Conservation (phyloP, 345 rosid species). For the Eucalyptus polyanthemos region DNA sequence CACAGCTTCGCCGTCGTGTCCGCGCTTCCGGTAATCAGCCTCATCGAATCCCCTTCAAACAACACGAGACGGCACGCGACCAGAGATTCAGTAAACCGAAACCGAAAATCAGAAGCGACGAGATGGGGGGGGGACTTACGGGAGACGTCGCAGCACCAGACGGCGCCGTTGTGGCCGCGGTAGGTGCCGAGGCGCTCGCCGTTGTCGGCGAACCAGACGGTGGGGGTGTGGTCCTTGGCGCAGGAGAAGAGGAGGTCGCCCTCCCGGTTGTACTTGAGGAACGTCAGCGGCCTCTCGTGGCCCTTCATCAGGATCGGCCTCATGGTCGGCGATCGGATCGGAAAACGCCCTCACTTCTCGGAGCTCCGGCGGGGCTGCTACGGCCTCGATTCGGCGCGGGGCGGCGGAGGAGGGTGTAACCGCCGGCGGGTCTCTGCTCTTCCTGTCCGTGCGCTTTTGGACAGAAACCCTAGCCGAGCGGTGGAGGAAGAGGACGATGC, state of each 20-base stretch:
- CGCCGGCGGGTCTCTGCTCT: neutral
- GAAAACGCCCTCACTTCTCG: neutral
- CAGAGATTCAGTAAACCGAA: neutral
- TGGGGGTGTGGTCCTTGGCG: constrained; percentile 90
- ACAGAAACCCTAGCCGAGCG: neutral
- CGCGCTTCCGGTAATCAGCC: constrained; percentile 81
- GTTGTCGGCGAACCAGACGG: constrained; percentile 94
- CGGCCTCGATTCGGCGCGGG: no score
- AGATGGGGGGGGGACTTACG: constrained; percentile 6
- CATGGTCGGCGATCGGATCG: constrained; percentile 16
- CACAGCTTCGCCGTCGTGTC: constrained; percentile 88
- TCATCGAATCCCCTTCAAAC: constrained; percentile 47
- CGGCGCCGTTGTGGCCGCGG: constrained; percentile 98
- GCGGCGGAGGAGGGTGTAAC: neutral
- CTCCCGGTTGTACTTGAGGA: constrained; percentile 78
- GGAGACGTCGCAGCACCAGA: constrained; percentile 92
- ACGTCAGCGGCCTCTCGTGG: constrained; percentile 94
- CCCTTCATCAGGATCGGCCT: constrained; percentile 98
- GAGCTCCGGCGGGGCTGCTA: neutral
- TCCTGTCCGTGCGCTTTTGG: neutral
- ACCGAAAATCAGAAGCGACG: neutral
- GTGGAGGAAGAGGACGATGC: neutral
- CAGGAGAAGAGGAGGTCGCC: constrained; percentile 94
- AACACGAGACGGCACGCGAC: neutral
- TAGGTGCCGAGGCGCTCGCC: constrained; percentile 95